Evolutionary conservation across 2,329 filamentous ascomycete species (phyloP).

Genomic region (Exophiala sideris): DNA sequence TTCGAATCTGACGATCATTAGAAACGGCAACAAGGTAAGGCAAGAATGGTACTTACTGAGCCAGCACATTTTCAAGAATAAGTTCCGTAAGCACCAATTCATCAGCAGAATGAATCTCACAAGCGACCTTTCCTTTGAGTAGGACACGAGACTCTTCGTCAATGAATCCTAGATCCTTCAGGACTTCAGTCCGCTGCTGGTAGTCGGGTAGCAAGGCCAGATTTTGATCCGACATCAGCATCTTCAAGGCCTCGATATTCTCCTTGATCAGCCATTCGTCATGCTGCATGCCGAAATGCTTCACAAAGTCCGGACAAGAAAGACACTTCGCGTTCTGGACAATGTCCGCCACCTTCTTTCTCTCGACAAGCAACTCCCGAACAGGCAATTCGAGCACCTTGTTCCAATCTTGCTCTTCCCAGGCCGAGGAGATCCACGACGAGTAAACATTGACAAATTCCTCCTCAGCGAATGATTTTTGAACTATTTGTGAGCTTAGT

Average conservation of each 20-base stretch:
- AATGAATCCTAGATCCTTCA: conserved; percentile 89
- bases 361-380: conserved; percentile 72
- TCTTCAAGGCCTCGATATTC: conserved; percentile 81
- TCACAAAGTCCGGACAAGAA: conserved; percentile 73
- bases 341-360: conserved; percentile 60
- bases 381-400: conserved; percentile 79
- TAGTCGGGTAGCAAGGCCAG: conserved; percentile 94
- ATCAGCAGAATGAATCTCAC: conserved; percentile 95
- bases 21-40: background rate
- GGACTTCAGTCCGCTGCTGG: conserved; percentile 85
- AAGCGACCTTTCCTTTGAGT: conserved; percentile 96
- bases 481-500: conserved; percentile 44
- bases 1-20: conserved; percentile 13
- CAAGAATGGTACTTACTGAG: conserved; percentile 73
- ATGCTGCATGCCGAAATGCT: conserved; percentile 94
- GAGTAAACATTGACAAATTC: conserved; percentile 66
- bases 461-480: conserved; percentile 60
- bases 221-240: conserved; percentile 92
- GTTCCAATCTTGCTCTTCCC: conserved; percentile 77
- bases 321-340: conserved; percentile 65
- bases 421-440: conserved; percentile 70
- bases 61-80: conserved; percentile 92
- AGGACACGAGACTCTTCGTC: conserved; percentile 83
- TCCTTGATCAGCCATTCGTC: conserved; percentile 96
- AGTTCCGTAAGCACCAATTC: conserved; percentile 94